Evolutionary conservation across 495 filamentous ascomycete species (phyloP).

Genomic region (Astrocystis sublimbata): DNA sequence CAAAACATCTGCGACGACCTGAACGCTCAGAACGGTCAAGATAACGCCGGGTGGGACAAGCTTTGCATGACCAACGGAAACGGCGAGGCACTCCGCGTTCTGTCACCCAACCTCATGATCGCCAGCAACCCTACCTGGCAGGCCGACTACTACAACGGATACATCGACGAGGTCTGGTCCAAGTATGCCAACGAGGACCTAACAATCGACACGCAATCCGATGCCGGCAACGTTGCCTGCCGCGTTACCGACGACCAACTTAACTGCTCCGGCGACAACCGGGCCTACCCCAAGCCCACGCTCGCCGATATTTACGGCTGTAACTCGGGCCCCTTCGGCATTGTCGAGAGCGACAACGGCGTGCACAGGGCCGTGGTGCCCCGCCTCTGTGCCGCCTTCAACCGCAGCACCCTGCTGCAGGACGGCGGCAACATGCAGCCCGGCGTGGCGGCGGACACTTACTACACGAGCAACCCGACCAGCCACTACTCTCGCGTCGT

Average conservation of each 20-base stretch:
- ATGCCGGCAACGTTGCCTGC: slow-evolving; percentile 41
- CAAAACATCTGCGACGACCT: slow-evolving; percentile 42
- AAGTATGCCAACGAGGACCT: slow-evolving; percentile 39
- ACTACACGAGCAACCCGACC: slow-evolving; percentile 39
- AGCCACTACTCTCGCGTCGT: slow-evolving; percentile 49
- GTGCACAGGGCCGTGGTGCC: slow-evolving; percentile 45
- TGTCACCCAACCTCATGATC: slow-evolving; percentile 40
- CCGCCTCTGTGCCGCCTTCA: slow-evolving; percentile 49
- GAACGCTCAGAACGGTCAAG: slow-evolving; percentile 32
- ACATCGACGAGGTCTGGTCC: slow-evolving; percentile 45
- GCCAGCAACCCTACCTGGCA: slow-evolving; percentile 32
- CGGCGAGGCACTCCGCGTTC: slow-evolving; percentile 41
- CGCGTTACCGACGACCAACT: slow-evolving; percentile 36
- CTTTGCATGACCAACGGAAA: slow-evolving; percentile 33
- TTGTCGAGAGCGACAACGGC: slow-evolving; percentile 35
- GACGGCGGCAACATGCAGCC: slow-evolving; percentile 46
- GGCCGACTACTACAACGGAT: slow-evolving; percentile 39
- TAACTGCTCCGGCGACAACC: slow-evolving; percentile 43
- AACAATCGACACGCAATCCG: slow-evolving; percentile 41
- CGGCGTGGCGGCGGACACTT: slow-evolving; percentile 18
- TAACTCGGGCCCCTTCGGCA: slow-evolving; percentile 48
- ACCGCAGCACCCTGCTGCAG: slow-evolving; percentile 41
- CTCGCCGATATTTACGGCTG: slow-evolving; percentile 49
- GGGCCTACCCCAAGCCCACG: slow-evolving; percentile 40
- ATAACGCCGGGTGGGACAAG: slow-evolving; percentile 43